Conservation (phyloP, 441 rosid species). For the Pelargonium citronellum region DNA sequence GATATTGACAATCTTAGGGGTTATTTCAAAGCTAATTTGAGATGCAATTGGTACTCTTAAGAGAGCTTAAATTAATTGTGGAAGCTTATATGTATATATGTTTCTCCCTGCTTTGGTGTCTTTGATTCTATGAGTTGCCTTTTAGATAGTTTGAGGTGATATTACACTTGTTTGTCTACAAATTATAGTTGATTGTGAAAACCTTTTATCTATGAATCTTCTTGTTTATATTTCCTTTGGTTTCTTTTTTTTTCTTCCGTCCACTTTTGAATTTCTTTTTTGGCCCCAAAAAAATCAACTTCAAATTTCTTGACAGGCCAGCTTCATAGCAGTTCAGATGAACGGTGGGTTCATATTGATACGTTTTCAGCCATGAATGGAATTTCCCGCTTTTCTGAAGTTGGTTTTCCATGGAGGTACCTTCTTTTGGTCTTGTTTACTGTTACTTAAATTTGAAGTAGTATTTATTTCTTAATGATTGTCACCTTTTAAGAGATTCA, state of each 20-base stretch:
- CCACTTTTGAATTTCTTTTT: neutral
- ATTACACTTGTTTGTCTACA: neutral
- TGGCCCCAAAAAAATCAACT: slow-evolving; percentile 9
- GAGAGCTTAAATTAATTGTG: too few species aligned
- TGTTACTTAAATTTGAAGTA: neutral
- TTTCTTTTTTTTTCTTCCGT: neutral
- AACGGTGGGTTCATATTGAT: slow-evolving; percentile 80
- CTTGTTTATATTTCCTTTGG: neutral
- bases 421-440: neutral
- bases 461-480: neutral
- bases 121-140: too few species aligned
- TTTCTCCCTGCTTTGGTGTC: too few species aligned
- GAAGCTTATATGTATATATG: too few species aligned
- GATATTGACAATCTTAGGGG: too few species aligned
- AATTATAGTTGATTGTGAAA: neutral
- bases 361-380: slow-evolving; percentile 93
- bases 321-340: slow-evolving; percentile 32
- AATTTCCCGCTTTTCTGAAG: slow-evolving; percentile 86
- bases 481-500: neutral
- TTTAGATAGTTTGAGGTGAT: neutral
- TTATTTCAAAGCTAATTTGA: too few species aligned
- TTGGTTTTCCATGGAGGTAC: slow-evolving; percentile 77
- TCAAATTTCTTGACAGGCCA: slow-evolving; percentile 37
- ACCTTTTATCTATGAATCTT: too few species aligned
- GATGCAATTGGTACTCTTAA: too few species aligned